Percentiles rank a stretch among this genome's conserved stretches.
These are phyloP conservation scores for Exserohilum rostratum DNA, from an alignment of 2,329 filamentous ascomycete species.

Conservation along the genomic window DNA sequence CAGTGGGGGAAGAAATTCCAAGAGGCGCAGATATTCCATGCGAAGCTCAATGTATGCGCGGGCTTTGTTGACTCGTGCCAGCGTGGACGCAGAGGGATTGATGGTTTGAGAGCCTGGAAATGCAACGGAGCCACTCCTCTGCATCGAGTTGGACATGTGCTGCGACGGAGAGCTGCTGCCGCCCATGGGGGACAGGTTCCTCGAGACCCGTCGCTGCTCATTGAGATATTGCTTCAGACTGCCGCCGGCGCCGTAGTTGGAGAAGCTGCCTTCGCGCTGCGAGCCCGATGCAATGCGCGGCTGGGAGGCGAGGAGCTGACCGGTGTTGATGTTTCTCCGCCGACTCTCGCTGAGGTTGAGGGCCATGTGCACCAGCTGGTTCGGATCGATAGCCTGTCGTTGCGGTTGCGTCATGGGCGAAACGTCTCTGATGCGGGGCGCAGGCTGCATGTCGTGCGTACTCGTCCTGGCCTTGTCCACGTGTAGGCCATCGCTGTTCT, in stretches of 20 bases:
- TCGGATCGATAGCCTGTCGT: constrained; percentile 73
- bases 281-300: constrained; percentile 55
- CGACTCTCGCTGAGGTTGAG: constrained; percentile 84
- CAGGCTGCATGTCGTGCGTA: constrained; percentile 7
- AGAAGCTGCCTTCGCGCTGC: constrained; percentile 48
- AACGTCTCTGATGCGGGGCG: constrained; percentile 12
- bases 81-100: constrained; percentile 77
- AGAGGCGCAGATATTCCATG: constrained; percentile 78
- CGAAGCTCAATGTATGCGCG: constrained; percentile 85
- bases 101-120: constrained; percentile 52
- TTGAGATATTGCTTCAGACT: constrained; percentile 73
- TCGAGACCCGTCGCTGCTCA: constrained; percentile 69
- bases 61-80: constrained; percentile 82
- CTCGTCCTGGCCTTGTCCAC: constrained; percentile 29
- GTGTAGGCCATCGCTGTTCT: constrained; percentile 18
- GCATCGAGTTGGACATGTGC: constrained; percentile 37
- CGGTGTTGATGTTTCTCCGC: constrained; percentile 65
- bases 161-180: constrained; percentile 39
- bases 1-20: constrained; percentile 80
- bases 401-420: constrained; percentile 19
- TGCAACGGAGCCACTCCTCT: constrained; percentile 33
- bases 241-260: constrained; percentile 55
- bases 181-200: constrained; percentile 65
- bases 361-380: constrained; percentile 92
- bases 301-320: constrained; percentile 59